phyloP scores from a whole-genome alignment of 202 grass and related monocot genomes.

The Cymbopogon flexuosus region DNA sequence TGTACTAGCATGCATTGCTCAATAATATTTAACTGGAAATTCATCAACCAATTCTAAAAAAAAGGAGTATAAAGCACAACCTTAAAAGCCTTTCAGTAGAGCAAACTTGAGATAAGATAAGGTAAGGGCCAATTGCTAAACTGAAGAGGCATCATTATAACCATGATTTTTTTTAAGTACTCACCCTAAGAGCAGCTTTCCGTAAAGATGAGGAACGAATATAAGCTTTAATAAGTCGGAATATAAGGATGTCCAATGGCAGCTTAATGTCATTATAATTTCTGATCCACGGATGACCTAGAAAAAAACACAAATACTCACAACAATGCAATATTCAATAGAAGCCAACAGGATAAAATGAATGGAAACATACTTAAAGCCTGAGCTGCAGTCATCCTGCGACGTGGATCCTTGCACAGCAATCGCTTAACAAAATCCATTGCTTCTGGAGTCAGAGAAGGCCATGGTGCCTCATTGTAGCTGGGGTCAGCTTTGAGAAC shows the following conservation, averaged over 20 bases:
- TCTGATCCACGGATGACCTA: constrained; percentile 92
- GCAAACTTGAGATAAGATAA: background rate
- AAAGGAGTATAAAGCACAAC: background rate
- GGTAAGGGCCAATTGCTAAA: background rate
- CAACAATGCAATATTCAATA: constrained; percentile 6
- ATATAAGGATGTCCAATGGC: constrained; percentile 65
- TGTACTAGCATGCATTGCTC: background rate
- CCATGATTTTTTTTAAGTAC: background rate
- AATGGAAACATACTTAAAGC: constrained; percentile 50
- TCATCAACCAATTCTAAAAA: background rate
- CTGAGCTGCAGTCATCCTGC: constrained; percentile 78
- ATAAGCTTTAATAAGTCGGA: constrained; percentile 76
- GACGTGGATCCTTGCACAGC: constrained; percentile 63
- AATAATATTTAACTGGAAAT: background rate
- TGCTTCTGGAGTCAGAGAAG: constrained; percentile 59
- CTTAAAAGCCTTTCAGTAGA: constrained; percentile 4
- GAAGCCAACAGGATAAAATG: background rate
- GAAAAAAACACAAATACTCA: constrained; percentile 28
- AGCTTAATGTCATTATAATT: constrained; percentile 70
- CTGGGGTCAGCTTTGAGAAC: constrained; percentile 76
- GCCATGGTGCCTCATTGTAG: constrained; percentile 67
- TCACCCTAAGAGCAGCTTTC: constrained; percentile 69
- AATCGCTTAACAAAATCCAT: constrained; percentile 89
- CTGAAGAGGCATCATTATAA: background rate
- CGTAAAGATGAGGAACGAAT: constrained; percentile 66